Conservation (phyloP, 2,329 filamentous ascomycete species). For the Aspergillus piperis region DNA sequence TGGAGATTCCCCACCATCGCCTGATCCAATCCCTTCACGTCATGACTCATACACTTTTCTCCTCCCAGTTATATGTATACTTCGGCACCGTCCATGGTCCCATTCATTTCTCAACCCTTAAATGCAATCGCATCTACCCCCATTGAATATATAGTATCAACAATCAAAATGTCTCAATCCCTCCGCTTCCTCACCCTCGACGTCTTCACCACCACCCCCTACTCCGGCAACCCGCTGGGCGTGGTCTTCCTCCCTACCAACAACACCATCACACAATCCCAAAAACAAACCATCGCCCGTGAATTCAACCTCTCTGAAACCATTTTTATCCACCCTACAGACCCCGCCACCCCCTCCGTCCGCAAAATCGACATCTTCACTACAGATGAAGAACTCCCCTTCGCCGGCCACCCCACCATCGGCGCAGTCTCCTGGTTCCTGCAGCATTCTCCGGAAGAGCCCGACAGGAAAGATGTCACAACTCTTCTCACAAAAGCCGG, state of each 20-base stretch:
- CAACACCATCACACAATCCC: constrained; percentile 45
- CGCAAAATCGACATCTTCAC: constrained; percentile 57
- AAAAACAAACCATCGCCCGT: constrained; percentile 56
- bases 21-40: neutral
- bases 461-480: constrained; percentile 13
- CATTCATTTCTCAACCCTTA: neutral
- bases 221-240: constrained; percentile 57
- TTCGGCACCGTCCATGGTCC: neutral
- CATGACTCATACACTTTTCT: neutral
- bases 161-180: neutral
- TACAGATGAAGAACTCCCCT: constrained; percentile 53
- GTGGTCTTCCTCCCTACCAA: constrained; percentile 49
- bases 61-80: neutral
- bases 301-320: constrained; percentile 63
- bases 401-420: constrained; percentile 61
- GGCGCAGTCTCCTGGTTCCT: constrained; percentile 55
- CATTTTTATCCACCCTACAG: constrained; percentile 52
- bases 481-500: constrained; percentile 60
- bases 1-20: neutral
- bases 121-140: neutral
- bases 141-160: no score
- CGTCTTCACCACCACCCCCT: constrained; percentile 46
- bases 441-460: constrained; percentile 20
- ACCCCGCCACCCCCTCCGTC: constrained; percentile 10
- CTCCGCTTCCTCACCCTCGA: constrained; percentile 31